Conservation (phyloP, 441 rosid genomes). For the Adansonia madagascariensis region DNA sequence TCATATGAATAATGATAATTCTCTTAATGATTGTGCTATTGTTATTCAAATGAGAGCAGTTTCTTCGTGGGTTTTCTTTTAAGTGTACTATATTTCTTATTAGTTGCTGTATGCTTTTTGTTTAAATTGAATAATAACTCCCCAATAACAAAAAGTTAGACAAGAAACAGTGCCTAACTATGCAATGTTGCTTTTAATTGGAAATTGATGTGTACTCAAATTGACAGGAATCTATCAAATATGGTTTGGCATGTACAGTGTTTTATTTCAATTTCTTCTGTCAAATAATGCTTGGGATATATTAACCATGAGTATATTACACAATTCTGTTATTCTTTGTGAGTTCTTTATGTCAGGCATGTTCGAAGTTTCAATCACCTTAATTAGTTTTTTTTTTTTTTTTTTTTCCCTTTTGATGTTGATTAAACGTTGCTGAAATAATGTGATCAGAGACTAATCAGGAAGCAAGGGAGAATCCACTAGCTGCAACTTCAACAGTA, state of each 20-base stretch:
- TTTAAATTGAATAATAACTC: neutral
- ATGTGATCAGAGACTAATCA: slow-evolving; percentile 34
- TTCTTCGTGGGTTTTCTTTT: neutral
- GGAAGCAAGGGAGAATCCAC: slow-evolving; percentile 35
- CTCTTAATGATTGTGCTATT: neutral
- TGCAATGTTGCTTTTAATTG: neutral
- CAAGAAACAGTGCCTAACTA: neutral
- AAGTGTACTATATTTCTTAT: neutral
- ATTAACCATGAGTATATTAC: neutral
- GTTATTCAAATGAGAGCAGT: neutral
- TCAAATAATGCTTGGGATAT: neutral
- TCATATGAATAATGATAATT: neutral
- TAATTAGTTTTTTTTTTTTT: neutral
- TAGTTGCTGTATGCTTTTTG: neutral
- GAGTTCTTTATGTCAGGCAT: neutral
- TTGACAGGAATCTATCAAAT: neutral
- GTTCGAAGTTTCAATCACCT: neutral
- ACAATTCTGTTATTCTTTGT: neutral
- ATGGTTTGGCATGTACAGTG: neutral
- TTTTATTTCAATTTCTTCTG: neutral
- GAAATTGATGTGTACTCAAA: neutral
- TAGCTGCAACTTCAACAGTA: slow-evolving; percentile 39
- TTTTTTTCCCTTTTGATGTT: neutral
- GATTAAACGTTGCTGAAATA: neutral
- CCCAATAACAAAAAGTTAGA: neutral